phyloP scores from a whole-genome alignment of 116 monocot genomes.

The Cymodocea nodosa region DNA sequence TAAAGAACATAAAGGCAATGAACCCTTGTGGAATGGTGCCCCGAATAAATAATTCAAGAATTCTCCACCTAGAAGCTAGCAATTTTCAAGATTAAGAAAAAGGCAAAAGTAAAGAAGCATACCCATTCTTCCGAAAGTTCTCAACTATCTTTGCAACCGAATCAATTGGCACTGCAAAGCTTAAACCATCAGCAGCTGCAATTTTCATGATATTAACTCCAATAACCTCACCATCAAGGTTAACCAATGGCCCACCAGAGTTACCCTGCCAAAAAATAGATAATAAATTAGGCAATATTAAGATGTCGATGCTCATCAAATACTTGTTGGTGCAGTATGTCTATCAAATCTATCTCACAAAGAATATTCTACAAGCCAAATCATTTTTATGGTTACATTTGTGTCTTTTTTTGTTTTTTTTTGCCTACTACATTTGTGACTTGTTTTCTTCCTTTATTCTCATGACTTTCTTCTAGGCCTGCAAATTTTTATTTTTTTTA shows the following conservation, averaged over 20 bases:
- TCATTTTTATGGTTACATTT: too few relatives aligned
- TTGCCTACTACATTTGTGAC: too few relatives aligned
- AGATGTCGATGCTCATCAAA: too few relatives aligned
- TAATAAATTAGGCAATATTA: not conserved
- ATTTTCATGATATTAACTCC: slow-evolving; percentile 89
- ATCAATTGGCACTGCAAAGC: slow-evolving; percentile 92
- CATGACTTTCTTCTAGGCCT: too few relatives aligned
- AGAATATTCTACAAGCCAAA: too few relatives aligned
- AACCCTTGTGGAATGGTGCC: too few relatives aligned
- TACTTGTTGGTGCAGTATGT: too few relatives aligned
- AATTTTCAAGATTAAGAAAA: not conserved
- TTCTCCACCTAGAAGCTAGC: not conserved
- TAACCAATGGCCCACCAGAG: slow-evolving; percentile 91
- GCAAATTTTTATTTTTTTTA: too few relatives aligned
- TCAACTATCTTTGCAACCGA: slow-evolving; percentile 63
- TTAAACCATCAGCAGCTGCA: slow-evolving; percentile 68
- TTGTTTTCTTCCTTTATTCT: too few relatives aligned
- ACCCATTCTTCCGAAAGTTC: slow-evolving; percentile 75
- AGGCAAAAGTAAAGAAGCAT: slow-evolving; percentile 7
- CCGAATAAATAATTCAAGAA: not conserved
- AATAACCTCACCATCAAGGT: slow-evolving; percentile 87
- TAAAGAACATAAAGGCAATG: too few relatives aligned
- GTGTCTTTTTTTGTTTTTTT: too few relatives aligned
- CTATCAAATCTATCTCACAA: not conserved
- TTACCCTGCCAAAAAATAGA: slow-evolving; percentile 45